These are phyloP conservation scores for Mycena sp. DNA, from an alignment of 1,284 basidiomycete genomes.

Conservation along the genomic window DNA sequence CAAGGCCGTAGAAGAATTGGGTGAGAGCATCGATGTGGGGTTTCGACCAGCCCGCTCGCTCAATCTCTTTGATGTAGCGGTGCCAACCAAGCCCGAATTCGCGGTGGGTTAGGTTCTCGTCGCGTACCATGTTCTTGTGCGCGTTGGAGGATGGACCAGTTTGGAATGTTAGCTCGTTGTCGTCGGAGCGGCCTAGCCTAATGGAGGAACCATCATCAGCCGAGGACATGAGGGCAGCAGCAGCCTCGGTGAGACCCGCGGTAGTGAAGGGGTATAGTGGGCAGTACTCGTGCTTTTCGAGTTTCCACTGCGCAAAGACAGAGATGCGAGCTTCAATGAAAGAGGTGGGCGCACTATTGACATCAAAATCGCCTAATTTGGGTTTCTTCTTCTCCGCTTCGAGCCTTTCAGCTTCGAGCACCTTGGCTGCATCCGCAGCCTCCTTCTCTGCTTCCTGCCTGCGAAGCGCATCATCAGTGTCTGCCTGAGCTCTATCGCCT, in stretches of 20 bases:
- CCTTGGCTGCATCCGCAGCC: not conserved
- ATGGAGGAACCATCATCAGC: not conserved
- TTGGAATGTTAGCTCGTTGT: conserved; percentile 1
- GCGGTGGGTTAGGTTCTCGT: not conserved
- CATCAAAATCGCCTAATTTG: conserved; percentile 15
- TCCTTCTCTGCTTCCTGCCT: not conserved
- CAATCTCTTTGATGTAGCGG: conserved; percentile 4
- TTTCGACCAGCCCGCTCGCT: not conserved
- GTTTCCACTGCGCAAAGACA: not conserved
- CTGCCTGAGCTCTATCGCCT: not conserved
- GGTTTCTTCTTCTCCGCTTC: conserved; percentile 23
- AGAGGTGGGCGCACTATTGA: not conserved
- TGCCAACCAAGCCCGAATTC: not conserved
- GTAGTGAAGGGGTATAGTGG: conserved; percentile 1
- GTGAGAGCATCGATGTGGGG: not conserved
- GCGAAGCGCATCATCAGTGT: not conserved
- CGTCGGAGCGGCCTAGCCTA: not conserved
- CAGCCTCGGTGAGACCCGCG: not conserved
- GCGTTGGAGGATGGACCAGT: not conserved
- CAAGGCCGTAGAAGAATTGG: conserved; percentile 6
- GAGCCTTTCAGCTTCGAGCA: conserved; percentile 2
- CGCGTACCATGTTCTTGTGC: conserved; percentile 1
- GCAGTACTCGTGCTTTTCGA: not conserved
- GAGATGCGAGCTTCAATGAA: conserved; percentile 4
- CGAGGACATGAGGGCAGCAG: not conserved